Percentiles rank a stretch among this genome's conserved stretches.
Conservation (phyloP, 106 monocot species). For the Acorus gramineus region DNA sequence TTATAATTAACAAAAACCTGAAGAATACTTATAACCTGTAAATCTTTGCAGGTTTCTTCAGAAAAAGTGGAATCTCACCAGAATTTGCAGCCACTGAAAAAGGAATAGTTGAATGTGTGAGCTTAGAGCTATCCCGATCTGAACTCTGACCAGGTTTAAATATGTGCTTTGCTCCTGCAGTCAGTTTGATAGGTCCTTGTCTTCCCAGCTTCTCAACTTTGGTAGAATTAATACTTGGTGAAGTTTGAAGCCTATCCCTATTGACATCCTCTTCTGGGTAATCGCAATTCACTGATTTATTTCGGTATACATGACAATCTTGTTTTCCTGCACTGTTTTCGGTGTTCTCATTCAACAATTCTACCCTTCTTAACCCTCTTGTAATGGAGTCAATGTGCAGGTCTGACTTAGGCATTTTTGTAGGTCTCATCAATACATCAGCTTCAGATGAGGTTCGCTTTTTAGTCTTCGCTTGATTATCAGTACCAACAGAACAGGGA, state of each 20-base stretch:
- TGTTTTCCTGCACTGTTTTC: neutral
- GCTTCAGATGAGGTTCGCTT: conserved; percentile 23
- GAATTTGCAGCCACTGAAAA: conserved; percentile 19
- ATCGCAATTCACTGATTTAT: conserved; percentile 1
- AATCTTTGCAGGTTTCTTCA: conserved; percentile 33
- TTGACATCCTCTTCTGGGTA: neutral
- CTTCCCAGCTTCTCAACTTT: conserved; percentile 11
- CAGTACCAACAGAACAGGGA: conserved; percentile 6
- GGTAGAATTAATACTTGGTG: conserved; percentile 1
- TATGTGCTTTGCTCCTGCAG: conserved; percentile 61
- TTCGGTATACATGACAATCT: conserved; percentile 5
- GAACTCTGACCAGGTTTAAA: conserved; percentile 37
- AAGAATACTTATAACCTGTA: conserved; percentile 32
- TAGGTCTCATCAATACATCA: conserved; percentile 13
- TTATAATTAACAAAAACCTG: neutral
- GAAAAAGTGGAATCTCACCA: conserved; percentile 14
- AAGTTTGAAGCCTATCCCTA: conserved; percentile 6
- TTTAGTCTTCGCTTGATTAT: conserved; percentile 7
- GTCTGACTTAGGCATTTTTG: conserved; percentile 20
- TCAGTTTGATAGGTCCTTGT: conserved; percentile 46
- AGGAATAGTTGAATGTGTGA: conserved; percentile 35
- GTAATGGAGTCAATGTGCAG: conserved; percentile 12
- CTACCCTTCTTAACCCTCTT: conserved; percentile 4
- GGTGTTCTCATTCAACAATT: conserved; percentile 2
- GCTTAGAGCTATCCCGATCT: conserved; percentile 22